Evolutionary conservation across 164 flowering plant species (phyloP).

Genomic region (Paratinospora sagittata): DNA sequence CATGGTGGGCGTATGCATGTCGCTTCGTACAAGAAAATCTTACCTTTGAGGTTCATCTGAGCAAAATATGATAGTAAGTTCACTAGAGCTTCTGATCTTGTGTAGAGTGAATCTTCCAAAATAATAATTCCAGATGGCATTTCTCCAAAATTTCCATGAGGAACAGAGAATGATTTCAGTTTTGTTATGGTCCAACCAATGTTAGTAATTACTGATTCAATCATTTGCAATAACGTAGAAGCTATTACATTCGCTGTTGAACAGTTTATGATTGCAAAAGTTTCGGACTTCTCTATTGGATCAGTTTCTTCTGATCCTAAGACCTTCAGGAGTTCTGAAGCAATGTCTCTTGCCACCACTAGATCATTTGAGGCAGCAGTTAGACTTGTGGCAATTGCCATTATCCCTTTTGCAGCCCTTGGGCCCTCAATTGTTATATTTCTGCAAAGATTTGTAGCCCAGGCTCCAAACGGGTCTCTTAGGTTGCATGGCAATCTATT

Average conservation of each 20-base stretch:
- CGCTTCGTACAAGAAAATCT: not conserved
- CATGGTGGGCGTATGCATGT: not conserved
- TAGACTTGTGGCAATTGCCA: conserved; percentile 37
- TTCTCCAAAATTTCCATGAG: conserved; percentile 30
- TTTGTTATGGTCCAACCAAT: conserved; percentile 56
- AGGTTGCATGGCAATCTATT: conserved; percentile 37
- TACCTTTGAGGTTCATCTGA: conserved; percentile 66
- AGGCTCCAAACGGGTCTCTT: conserved; percentile 45
- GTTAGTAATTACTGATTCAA: conserved; percentile 44
- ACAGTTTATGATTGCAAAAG: conserved; percentile 47
- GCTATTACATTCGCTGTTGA: conserved; percentile 43
- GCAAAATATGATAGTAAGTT: conserved; percentile 57
- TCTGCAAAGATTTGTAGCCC: conserved; percentile 53
- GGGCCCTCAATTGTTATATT: conserved; percentile 28
- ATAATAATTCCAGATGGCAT: conserved; percentile 26
- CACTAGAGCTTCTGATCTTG: conserved; percentile 60
- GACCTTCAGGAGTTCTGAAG: conserved; percentile 49
- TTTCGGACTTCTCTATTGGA: conserved; percentile 39
- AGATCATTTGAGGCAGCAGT: conserved; percentile 55
- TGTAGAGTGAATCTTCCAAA: conserved; percentile 54
- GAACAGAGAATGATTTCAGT: conserved; percentile 32
- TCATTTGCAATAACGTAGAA: conserved; percentile 41
- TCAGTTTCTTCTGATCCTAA: conserved; percentile 36
- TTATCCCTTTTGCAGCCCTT: conserved; percentile 48
- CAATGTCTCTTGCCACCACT: conserved; percentile 42